A percentile compares a stretch with the other conserved stretches of the same genome.
These are phyloP conservation scores for Spathaspora hagerdaliae DNA, from an alignment of 805 yeast species.

Conservation along the genomic window DNA sequence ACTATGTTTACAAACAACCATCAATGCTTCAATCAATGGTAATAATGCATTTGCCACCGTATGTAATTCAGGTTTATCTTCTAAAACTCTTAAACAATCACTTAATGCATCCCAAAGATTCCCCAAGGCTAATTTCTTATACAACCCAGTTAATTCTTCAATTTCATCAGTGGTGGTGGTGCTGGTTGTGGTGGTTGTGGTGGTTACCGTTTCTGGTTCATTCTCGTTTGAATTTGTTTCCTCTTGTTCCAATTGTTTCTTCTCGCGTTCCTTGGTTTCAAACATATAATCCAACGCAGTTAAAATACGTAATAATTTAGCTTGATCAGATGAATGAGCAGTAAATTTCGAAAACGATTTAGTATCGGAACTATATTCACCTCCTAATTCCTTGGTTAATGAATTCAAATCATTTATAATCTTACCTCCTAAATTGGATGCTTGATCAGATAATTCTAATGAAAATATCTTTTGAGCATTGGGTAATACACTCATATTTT, in stretches of 20 bases:
- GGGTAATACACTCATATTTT: constrained; percentile 59
- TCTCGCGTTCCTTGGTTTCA: constrained; percentile 37
- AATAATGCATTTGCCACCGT: constrained; percentile 71
- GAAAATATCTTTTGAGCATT: constrained; percentile 66
- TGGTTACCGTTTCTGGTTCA: constrained; percentile 16
- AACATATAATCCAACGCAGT: constrained; percentile 85
- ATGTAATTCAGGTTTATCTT: constrained; percentile 46
- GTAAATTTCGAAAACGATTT: constrained; percentile 65
- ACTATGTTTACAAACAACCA: constrained; percentile 94
- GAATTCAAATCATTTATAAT: constrained; percentile 53
- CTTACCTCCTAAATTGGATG: constrained; percentile 52
- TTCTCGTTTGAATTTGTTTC: constrained; percentile 48
- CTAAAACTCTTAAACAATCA: constrained; percentile 62
- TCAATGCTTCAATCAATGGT: constrained; percentile 85
- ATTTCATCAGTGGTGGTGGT: too few species aligned
- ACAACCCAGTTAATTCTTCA: constrained; percentile 54
- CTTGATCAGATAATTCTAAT: constrained; percentile 59
- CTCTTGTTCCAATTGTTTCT: constrained; percentile 13
- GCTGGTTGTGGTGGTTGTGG: too few species aligned
- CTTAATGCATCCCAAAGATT: constrained; percentile 82
- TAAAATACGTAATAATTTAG: constrained; percentile 77
- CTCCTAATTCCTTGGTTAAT: constrained; percentile 43
- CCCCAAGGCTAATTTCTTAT: constrained; percentile 66
- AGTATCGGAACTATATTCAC: constrained; percentile 35
- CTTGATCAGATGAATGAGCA: constrained; percentile 79